Evolutionary conservation across 371 early-diverging fungal species (phyloP).

Genomic region (Apophysomyces elegans): DNA sequence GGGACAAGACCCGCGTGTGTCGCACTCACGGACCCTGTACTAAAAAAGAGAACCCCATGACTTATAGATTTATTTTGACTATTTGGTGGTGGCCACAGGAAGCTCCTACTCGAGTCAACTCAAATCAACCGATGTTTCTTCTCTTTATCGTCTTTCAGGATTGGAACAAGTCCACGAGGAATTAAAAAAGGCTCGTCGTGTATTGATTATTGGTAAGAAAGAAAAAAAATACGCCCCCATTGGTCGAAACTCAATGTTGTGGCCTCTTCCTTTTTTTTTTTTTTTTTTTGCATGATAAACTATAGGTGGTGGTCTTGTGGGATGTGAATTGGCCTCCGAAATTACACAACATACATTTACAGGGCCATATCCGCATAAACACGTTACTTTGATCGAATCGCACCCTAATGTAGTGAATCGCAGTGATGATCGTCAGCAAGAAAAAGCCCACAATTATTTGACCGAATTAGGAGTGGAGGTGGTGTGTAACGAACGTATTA

Average conservation of each 20-base stretch:
- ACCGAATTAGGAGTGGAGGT: slow-evolving; percentile 64
- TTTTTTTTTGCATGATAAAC: slow-evolving; percentile 27
- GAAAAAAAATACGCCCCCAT: background rate
- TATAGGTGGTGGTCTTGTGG: slow-evolving; percentile 68
- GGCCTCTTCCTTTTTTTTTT: slow-evolving; percentile 5
- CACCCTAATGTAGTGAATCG: slow-evolving; percentile 40
- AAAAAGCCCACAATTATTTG: slow-evolving; percentile 53
- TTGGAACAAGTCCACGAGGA: slow-evolving; percentile 44
- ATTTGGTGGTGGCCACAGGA: slow-evolving; percentile 74
- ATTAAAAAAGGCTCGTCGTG: slow-evolving; percentile 53
- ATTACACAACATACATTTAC: slow-evolving; percentile 42
- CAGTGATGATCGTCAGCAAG: slow-evolving; percentile 42
- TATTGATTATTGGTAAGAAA: slow-evolving; percentile 51
- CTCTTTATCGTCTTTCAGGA: slow-evolving; percentile 38
- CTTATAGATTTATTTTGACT: slow-evolving; percentile 65
- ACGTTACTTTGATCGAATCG: slow-evolving; percentile 61
- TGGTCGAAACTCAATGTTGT: background rate
- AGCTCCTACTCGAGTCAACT: slow-evolving; percentile 59
- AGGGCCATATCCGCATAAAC: slow-evolving; percentile 47
- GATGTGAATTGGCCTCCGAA: slow-evolving; percentile 69
- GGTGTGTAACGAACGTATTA: slow-evolving; percentile 62
- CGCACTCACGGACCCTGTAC: slow-evolving; percentile 4
- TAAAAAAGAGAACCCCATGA: slow-evolving; percentile 8
- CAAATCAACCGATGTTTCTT: slow-evolving; percentile 49
- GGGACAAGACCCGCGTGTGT: slow-evolving; percentile 1